phyloP scores from a whole-genome alignment of 768 basidiomycete species.

The Amanita thiersii region DNA sequence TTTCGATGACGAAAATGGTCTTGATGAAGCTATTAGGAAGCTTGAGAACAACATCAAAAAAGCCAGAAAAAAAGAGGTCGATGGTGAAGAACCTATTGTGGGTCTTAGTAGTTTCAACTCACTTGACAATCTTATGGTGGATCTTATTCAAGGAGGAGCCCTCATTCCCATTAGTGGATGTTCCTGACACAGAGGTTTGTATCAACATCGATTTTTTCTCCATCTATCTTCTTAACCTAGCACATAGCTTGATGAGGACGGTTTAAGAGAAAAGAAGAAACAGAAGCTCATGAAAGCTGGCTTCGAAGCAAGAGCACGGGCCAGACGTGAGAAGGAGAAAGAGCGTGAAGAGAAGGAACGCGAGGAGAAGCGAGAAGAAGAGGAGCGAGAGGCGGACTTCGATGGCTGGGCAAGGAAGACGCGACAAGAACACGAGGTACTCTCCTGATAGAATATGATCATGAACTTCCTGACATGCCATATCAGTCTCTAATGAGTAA shows the following conservation, averaged over 20 bases:
- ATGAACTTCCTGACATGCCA: conserved; percentile 2
- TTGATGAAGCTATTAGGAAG: conserved; percentile 82
- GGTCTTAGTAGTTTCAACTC: conserved; percentile 8
- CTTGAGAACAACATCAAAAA: conserved; percentile 73
- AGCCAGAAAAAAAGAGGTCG: conserved; percentile 74
- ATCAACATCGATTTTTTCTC: conserved; percentile 14
- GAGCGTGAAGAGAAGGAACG: conserved; percentile 68
- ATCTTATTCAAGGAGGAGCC: conserved; percentile 56
- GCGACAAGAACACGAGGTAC: conserved; percentile 75
- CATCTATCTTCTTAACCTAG: neutral
- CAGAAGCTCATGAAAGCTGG: conserved; percentile 91
- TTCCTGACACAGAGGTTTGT: conserved; percentile 88
- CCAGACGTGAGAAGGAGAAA: conserved; percentile 79
- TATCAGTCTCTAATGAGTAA: conserved; percentile 66
- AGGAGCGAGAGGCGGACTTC: conserved; percentile 66
- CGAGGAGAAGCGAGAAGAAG: conserved; percentile 68
- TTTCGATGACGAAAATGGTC: conserved; percentile 66
- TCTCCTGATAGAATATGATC: neutral
- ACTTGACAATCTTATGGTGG: neutral
- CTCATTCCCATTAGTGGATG: conserved; percentile 84
- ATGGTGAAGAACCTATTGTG: conserved; percentile 57
- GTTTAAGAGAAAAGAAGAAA: conserved; percentile 88
- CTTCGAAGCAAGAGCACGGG: conserved; percentile 82
- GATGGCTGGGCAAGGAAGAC: conserved; percentile 67
- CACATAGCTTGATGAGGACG: conserved; percentile 75